These are phyloP conservation scores for Zelopaecilomyces penicillatus DNA, from an alignment of 2,329 filamentous ascomycete genomes.

Conservation along the genomic window DNA sequence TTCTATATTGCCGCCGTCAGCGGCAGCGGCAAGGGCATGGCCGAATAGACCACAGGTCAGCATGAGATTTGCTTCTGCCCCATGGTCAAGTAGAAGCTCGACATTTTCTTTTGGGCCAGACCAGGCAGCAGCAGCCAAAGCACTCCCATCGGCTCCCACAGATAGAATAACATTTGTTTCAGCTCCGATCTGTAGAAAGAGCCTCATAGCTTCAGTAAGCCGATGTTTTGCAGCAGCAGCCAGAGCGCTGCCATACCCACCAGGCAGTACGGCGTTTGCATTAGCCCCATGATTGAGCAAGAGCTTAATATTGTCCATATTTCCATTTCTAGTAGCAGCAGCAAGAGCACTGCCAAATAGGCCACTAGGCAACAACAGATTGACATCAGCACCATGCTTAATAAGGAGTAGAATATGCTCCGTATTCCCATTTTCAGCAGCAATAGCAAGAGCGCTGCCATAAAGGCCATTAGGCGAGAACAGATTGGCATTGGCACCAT, in stretches of 20 bases:
- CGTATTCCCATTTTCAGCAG: fast-evolving
- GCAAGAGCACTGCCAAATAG: background rate
- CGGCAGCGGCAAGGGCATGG: background rate
- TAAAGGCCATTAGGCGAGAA: fast-evolving
- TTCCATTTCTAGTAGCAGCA: background rate
- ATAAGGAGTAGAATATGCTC: background rate
- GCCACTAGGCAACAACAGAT: background rate
- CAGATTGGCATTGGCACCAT: too few species aligned
- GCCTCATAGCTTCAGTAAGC: too few species aligned
- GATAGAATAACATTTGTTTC: too few species aligned
- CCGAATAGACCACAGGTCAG: background rate
- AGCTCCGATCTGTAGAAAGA: too few species aligned
- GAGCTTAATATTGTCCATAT: background rate
- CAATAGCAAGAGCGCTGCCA: background rate
- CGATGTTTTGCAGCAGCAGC: too few species aligned
- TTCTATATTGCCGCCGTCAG: fast-evolving
- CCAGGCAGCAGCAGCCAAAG: background rate
- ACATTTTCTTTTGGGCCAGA: background rate
- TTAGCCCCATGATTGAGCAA: slow-evolving; percentile 1
- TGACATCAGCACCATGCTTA: background rate
- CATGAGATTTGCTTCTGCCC: background rate
- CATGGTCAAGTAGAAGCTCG: background rate
- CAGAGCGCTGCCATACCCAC: background rate
- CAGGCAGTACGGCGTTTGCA: background rate
- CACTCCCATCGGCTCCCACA: background rate